Evolutionary conservation across 2,329 filamentous ascomycete genomes (phyloP), one percentile per base, ranked within the genome.

Genomic region (Drechslera avenae): DNA sequence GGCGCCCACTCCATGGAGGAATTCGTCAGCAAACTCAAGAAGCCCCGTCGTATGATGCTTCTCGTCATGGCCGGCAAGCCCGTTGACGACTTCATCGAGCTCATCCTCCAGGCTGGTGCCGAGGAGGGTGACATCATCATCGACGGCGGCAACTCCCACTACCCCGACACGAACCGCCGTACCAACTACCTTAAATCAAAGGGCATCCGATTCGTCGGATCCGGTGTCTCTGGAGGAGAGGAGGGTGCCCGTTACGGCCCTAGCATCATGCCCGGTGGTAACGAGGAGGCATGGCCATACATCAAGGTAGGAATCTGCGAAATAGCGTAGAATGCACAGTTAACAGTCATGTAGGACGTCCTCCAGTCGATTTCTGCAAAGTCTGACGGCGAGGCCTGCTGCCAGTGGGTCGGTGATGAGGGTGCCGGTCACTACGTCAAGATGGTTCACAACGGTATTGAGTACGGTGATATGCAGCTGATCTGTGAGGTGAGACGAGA

Each of bases 371-470:
- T 99, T 75, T 85, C 94, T 60, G 94, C 94, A 78, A 97, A 99
- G 87, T 95, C 90, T 78, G 93, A 97, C 73, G 88, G 87, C 71
- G 94, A 99, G 85, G 81, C 94, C 63, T 99, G 94, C 87, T 99
- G 94, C 76, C 94, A 99, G 80, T 99, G 94, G 94, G 94, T 99
- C 71, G 94, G 94, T 82, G 94, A 97, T 80, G 91, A 97, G 79
- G 94, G 94, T 86, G 90, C 94, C 80, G 94, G 94, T 70, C 94
- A 99, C 87, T 99, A 97, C 84, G 93, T 99, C 83, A 99, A 99
- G 90, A 99, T 99, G 94, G 94, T 99, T 60, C 94, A 99, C 88
- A 99, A 99, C 81, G 94, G 94, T 85, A 99, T 99, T 71, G 94
- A 99, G 83, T 99, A 99, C 77, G 94, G 94, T 86, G 94, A 99